Evolutionary conservation across 352 stramenopile genomes (phyloP), one percentile per base, ranked within the genome.

Genomic region (Globisporangium viniferum): DNA sequence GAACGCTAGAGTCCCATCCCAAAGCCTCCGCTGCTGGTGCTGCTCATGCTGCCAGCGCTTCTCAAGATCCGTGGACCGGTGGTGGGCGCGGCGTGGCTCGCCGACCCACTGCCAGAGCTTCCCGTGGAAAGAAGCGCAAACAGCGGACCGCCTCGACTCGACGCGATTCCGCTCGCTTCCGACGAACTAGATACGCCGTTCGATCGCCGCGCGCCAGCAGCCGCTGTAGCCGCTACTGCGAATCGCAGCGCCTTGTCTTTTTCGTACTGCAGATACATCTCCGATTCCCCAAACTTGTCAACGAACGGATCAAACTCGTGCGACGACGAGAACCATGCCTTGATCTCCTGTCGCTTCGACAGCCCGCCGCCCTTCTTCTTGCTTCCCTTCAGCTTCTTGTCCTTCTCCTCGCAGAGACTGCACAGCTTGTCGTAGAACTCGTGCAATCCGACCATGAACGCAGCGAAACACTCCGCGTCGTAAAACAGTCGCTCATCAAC

Each of bases 291-390:
- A 39, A 94, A 92, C n/a, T 80, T 81, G 60, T 92, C 78, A n/a
- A 91, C 84, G 49, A 90, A 94, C 44, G 81, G 78, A 62, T 94
- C 86, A 51, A 90, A 92, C 24, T 94, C 86, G 70, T 94, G 86
- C 12, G 84, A 90, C 2, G 84, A 92, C 48, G 84, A 92, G 51
- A 94, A 94, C 86, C 86, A 94, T 41, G 86, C 84, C 73, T 91
- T 91, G 73, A 94, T 86, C 69, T 94, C 86, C 58, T 94, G 84
- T 0, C 83, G 79, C 68, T 92, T 92, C 18, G 86, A 93, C 58
- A 85, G 73, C 27, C 86, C 83, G 49, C 66, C 73, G 0, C 60
- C 59, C 20, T 74, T 81, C 61, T 85, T 86, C 39, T 82, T 88
- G 54, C 75, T 85, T 7, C 75, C 68, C 46, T 73, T 66, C 14